These are phyloP conservation scores for Plasmodium cynomolgi DNA, from an alignment of 169 alveolate genomes.

Conservation along the genomic window DNA sequence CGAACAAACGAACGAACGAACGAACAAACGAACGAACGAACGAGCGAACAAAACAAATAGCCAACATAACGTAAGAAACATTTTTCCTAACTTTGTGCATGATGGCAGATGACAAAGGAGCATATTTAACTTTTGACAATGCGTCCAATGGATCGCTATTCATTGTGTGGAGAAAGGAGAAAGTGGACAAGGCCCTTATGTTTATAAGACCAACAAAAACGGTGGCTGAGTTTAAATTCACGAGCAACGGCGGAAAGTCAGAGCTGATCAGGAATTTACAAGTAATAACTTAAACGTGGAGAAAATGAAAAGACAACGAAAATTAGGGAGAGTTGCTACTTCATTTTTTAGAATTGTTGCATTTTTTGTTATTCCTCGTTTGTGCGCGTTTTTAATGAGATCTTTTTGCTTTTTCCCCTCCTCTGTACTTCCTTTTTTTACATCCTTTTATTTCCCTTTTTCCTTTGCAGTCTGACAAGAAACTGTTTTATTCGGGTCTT, in stretches of 20 bases:
- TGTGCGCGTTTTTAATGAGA: neutral
- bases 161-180: conserved; percentile 74
- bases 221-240: conserved; percentile 77
- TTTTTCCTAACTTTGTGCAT: neutral
- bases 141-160: conserved; percentile 80
- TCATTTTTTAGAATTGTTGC: neutral
- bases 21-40: neutral
- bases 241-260: conserved; percentile 69
- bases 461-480: conserved; percentile 75
- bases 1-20: neutral
- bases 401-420: neutral
- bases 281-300: conserved; percentile 28
- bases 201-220: conserved; percentile 72
- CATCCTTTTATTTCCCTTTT: neutral
- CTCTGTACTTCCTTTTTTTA: neutral
- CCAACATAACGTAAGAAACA: neutral
- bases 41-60: neutral
- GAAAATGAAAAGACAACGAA: neutral
- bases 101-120: conserved; percentile 72
- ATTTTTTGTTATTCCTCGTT: neutral
- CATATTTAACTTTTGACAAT: conserved; percentile 75
- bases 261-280: conserved; percentile 77
- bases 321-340: neutral
- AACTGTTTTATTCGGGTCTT: conserved; percentile 75
- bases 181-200: conserved; percentile 72